These are phyloP conservation scores for Saturnispora galanensis DNA, from an alignment of 805 yeast species.

Conservation along the genomic window DNA sequence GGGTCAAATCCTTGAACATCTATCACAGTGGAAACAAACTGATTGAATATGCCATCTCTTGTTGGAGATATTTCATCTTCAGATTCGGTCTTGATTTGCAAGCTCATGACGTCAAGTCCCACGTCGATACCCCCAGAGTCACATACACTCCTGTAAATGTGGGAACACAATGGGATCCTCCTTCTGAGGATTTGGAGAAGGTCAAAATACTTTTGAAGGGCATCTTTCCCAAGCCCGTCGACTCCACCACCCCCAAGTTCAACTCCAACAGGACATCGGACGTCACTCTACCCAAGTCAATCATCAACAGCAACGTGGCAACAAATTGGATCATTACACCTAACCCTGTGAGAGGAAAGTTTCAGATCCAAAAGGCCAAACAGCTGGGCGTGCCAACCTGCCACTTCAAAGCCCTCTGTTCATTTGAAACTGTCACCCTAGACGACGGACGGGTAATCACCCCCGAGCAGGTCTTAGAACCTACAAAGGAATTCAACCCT, in stretches of 20 bases:
- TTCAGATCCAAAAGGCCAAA: conserved; percentile 54
- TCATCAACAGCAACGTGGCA: conserved; percentile 29
- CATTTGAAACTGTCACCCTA: conserved; percentile 47
- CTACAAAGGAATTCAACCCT: conserved; percentile 46
- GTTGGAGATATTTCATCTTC: conserved; percentile 84
- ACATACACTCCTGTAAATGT: conserved; percentile 18
- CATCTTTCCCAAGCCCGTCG: conserved; percentile 20
- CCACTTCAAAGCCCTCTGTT: conserved; percentile 46
- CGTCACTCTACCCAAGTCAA: conserved; percentile 18
- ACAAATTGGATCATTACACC: conserved; percentile 63
- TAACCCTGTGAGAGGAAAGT: conserved; percentile 66
- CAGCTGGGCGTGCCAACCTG: conserved; percentile 60
- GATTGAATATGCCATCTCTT: conserved; percentile 50
- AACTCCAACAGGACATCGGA: conserved; percentile 15
- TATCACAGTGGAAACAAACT: conserved; percentile 37
- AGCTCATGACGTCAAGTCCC: conserved; percentile 13
- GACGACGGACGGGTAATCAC: conserved; percentile 47
- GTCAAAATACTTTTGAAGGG: conserved; percentile 7
- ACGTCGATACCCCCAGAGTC: conserved; percentile 11
- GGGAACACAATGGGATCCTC: not conserved
- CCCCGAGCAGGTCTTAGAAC: conserved; percentile 68
- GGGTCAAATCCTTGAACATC: conserved; percentile 46
- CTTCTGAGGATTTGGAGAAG: conserved; percentile 6
- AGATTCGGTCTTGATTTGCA: conserved; percentile 55
- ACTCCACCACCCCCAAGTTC: conserved; percentile 8